phyloP scores from a whole-genome alignment of 1,284 basidiomycete genomes.

The Mixia osmundae region DNA sequence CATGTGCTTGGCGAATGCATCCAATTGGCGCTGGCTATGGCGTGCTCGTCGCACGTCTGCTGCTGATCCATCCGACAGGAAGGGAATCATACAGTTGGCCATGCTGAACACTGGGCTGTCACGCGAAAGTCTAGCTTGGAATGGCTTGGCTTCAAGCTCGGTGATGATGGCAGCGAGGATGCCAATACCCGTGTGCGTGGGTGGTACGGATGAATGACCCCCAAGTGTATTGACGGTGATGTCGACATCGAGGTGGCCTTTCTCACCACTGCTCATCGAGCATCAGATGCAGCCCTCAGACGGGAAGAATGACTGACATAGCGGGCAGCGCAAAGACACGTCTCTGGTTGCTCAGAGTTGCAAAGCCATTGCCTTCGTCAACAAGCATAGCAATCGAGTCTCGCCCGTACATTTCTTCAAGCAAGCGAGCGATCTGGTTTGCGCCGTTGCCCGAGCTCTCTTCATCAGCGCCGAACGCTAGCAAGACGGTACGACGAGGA shows the following conservation, averaged over 20 bases:
- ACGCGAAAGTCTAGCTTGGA: constrained; percentile 13
- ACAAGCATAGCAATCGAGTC: constrained; percentile 23
- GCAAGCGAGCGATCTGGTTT: constrained; percentile 21
- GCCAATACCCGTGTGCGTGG: constrained; percentile 26
- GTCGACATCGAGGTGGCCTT: constrained; percentile 36
- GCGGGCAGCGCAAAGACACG: constrained; percentile 26
- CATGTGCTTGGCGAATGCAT: neutral
- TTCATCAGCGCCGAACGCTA: constrained; percentile 19
- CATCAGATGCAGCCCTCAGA: no score
- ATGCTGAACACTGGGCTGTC: neutral
- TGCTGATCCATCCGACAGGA: no score
- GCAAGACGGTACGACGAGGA: constrained; percentile 26
- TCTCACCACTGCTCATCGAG: no score
- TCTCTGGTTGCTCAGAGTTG: constrained; percentile 17
- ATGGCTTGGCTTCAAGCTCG: constrained; percentile 23
- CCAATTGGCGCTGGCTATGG: no score
- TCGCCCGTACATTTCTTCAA: constrained; percentile 22
- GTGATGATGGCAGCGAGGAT: constrained; percentile 23
- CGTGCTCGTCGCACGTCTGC: no score
- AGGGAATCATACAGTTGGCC: constrained; percentile 13
- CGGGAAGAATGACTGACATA: no score
- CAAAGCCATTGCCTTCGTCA: constrained; percentile 21
- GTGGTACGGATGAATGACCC: constrained; percentile 26
- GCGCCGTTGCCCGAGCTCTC: constrained; percentile 23
- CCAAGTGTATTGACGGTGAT: constrained; percentile 25